These are phyloP conservation scores for Dendrobium catenatum DNA, from an alignment of 106 monocot genomes.

Conservation along the genomic window DNA sequence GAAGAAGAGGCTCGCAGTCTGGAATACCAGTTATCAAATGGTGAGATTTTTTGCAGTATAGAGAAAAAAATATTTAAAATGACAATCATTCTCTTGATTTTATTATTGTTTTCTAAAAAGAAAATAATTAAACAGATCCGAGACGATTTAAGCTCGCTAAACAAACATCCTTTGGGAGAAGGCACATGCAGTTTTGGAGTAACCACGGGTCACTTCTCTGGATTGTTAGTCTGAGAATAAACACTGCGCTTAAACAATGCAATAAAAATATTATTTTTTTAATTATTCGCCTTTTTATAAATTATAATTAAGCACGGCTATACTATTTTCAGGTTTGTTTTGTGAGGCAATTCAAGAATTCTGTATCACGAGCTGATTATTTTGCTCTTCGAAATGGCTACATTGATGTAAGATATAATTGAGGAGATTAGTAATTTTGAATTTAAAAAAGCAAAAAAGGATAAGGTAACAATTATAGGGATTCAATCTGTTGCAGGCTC, in stretches of 20 bases:
- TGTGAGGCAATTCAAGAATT: conserved; percentile 21
- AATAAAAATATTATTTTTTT: background rate
- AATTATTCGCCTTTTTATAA: background rate
- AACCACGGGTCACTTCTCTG: conserved; percentile 21
- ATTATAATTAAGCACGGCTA: background rate
- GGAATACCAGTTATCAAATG: conserved; percentile 32
- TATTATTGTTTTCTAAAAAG: background rate
- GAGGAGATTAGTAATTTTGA: background rate
- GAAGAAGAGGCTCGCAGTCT: conserved; percentile 38
- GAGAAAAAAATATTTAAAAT: background rate
- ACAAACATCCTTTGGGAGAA: conserved; percentile 45
- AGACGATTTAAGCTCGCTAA: conserved; percentile 34
- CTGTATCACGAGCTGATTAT: conserved; percentile 45
- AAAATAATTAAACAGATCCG: conserved; percentile 22
- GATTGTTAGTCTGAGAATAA: conserved; percentile 21
- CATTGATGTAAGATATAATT: conserved; percentile 19
- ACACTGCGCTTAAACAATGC: background rate
- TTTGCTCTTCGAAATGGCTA: conserved; percentile 43
- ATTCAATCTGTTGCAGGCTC: conserved; percentile 8
- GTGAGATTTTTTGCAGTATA: conserved; percentile 9
- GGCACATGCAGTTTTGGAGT: conserved; percentile 43
- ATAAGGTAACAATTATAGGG: no score
- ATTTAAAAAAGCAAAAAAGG: no score
- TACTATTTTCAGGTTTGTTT: conserved; percentile 27
- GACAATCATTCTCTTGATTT: background rate